A percentile compares a stretch with the other conserved stretches of the same genome.
phyloP scores from a whole-genome alignment of 1,284 basidiomycete genomes.

The Sporisorium exsertum region DNA sequence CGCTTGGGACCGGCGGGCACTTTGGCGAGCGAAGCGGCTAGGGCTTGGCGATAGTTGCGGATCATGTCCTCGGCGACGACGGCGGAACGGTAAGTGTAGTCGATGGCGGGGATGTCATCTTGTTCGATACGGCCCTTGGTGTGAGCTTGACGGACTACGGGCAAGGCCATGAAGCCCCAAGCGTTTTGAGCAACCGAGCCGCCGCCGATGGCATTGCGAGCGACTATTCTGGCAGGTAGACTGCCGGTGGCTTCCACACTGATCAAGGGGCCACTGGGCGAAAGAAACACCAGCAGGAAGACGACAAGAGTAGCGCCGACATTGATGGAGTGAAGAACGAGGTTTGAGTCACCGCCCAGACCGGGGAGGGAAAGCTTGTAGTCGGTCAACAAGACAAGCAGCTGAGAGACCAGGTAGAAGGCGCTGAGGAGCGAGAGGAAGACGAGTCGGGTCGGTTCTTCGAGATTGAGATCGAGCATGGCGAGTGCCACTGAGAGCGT shows the following conservation, averaged over 20 bases:
- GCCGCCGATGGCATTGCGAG: conserved; percentile 19
- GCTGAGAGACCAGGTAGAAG: conserved; percentile 17
- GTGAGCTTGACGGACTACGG: conserved; percentile 18
- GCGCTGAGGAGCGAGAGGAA: conserved; percentile 15
- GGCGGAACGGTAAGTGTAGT: conserved; percentile 21
- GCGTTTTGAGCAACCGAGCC: conserved; percentile 20
- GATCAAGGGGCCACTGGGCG: conserved; percentile 17
- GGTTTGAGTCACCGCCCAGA: conserved; percentile 5
- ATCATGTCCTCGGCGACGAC: conserved; percentile 31
- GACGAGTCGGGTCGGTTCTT: conserved; percentile 11
- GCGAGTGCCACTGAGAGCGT: conserved; percentile 22
- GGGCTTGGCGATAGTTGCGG: conserved; percentile 16
- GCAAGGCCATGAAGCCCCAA: conserved; percentile 23
- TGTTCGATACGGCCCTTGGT: conserved; percentile 5
- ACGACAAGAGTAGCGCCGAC: neutral
- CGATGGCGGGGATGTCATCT: conserved; percentile 32
- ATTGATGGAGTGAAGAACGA: conserved; percentile 10
- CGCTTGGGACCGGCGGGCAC: neutral
- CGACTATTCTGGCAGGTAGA: neutral
- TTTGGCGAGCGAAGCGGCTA: conserved; percentile 12
- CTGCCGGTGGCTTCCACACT: conserved; percentile 6
- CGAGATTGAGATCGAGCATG: conserved; percentile 25
- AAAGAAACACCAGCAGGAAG: conserved; percentile 14
- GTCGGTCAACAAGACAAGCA: conserved; percentile 21
- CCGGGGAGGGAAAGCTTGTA: conserved; percentile 8